Conservation (phyloP, 208 protist genomes). For the Vickermania spadyakhi region DNA sequence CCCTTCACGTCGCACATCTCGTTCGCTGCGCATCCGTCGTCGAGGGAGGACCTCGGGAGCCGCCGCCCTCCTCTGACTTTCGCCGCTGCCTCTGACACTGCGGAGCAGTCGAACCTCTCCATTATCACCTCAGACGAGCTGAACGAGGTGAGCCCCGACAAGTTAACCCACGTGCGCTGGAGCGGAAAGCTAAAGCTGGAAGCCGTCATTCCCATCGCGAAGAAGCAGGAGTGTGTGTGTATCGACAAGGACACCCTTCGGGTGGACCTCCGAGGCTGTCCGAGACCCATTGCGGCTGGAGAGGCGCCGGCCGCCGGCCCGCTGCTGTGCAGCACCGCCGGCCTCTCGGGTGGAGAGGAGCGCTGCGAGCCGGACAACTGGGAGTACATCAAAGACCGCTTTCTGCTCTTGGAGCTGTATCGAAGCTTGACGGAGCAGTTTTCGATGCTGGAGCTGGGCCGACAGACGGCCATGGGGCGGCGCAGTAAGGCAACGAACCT, state of each 20-base stretch:
- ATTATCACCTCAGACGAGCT: conserved; percentile 2
- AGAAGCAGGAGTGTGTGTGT: conserved; percentile 30
- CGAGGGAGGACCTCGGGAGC: not conserved
- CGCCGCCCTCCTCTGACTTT: not conserved
- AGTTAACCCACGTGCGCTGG: conserved; percentile 11
- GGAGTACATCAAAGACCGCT: conserved; percentile 41
- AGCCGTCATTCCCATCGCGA: conserved; percentile 23
- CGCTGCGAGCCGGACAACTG: conserved; percentile 27
- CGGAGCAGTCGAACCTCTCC: not conserved
- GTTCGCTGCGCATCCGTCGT: not conserved
- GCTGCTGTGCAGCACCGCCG: conserved; percentile 27
- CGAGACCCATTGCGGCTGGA: conserved; percentile 17
- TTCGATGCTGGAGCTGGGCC: conserved; percentile 25
- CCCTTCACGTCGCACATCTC: not conserved
- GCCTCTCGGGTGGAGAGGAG: conserved; percentile 12
- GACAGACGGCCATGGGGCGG: conserved; percentile 9
- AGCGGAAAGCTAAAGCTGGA: conserved; percentile 64
- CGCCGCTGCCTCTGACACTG: not conserved
- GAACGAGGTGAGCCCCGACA: not conserved
- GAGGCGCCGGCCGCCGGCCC: conserved; percentile 33
- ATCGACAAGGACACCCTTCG: conserved; percentile 46
- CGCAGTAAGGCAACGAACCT: not conserved
- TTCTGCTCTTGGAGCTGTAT: conserved; percentile 53
- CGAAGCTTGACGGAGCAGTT: conserved; percentile 55
- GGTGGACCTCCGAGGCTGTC: conserved; percentile 40